Base-by-base conservation (phyloP, 176 grass and related monocot genomes). In the Oryza glaberrima region DNA sequence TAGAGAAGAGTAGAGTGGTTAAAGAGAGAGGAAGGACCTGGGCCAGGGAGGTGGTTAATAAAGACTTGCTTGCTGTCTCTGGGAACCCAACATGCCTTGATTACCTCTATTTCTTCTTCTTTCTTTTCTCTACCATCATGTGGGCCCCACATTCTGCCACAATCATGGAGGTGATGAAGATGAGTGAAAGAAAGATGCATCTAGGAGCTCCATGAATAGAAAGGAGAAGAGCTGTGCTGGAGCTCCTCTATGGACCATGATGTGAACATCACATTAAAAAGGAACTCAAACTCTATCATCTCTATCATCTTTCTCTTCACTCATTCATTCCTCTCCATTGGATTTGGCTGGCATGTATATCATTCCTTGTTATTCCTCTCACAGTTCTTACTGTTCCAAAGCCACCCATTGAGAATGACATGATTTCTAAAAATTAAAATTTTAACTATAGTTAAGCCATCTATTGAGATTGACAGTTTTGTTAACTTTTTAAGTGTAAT, bases 51-150 rank as follows among this genome's bases (percentile, higher is more conserved):
- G 58, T 38, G 65, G 65, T 77, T 70, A 70, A 63, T 45, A 76
- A 76, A 81, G 71, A 79, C 28, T 32, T 30, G 3, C 67, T 35
- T 14, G 51, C 80, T 64, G 74, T 79, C 86, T 66, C 81, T 72
- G 44, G 32, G 58, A 79, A 73, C 67, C 80, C 67, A 56, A 58
- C 80, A 78, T 13, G 13, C 72, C 67, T 45, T 22, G 51, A 72
- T 6, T 58, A 1, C 5, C 10, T 19, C 5, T 19, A n/a, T 67
- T 41, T 41, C 40, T 41, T 41, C 40, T 41, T 41, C 40, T 41
- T 41, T 8, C 7, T 41, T 41, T 41, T 41, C 40, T 41, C 9
- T 44, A 73, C 10, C 28, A 40, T 19, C 28, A 28, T 51, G 20
- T 22, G 48, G 45, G n/a, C 54, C 72, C 3, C 40, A 13, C 72